Base-by-base conservation (phyloP, 495 filamentous ascomycete genomes). In the Hyaloscypha variabilis region DNA sequence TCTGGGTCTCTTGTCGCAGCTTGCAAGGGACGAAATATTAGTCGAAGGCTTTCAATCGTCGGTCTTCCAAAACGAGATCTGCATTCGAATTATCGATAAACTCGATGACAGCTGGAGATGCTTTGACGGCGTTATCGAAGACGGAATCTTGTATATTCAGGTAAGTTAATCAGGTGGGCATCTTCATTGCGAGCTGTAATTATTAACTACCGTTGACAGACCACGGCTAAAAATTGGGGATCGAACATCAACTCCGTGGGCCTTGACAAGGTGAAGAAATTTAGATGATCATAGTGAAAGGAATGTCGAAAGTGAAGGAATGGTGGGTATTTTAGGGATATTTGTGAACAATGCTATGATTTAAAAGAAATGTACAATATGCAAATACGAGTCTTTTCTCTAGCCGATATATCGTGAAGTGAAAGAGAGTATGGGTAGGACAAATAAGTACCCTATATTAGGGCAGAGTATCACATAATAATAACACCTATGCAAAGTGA, bases 51-150 rank as follows among this genome's bases (percentile, higher is more conserved):
- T 52, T 19, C 6, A 19, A 19, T 6, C 6, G n/a, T 5, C 49
- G n/a, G n/a, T 52, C 49, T 52, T 52, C 49, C 49, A 19, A 52
- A 19, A n/a, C 5, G 17, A 52, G 17, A 19, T 52, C 6, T 5
- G 17, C 6, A 6, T 52, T 52, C 6, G 49, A 19, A 52, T 52
- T 52, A 19, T 52, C 6, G 49, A 52, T 6, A 6, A 52, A 19
- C 5, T 25, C n/a, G 49, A 6, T 52, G 49, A 52, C 6, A 6
- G 17, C 6, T 6, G 17, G 6, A 19, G 49, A 52, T 52, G 6
- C 49, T 52, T 52, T 19, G 49, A 52, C 6, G 49, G 6, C n/a
- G 49, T 52, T 52, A 52, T 52, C 49, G 49, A 52, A 52, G 49
- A 52, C 6, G 49, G 49, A 8, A 19, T 52, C 49, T 52, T 52